Base-by-base conservation (phyloP, 2,329 filamentous ascomycete genomes). In the Fusarium albosuccineum region DNA sequence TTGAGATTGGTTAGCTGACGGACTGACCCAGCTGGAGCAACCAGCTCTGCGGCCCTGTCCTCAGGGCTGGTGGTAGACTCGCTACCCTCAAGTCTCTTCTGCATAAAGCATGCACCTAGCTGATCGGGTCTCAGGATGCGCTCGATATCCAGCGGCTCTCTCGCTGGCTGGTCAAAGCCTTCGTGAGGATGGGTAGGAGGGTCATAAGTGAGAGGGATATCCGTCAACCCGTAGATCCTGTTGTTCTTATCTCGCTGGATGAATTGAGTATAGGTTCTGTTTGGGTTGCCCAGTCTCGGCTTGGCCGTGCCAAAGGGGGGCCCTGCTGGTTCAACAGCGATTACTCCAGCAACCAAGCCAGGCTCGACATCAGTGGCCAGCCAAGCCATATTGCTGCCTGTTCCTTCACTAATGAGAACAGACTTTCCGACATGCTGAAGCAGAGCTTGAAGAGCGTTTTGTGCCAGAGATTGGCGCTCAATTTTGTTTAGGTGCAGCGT, bases 261-360 rank as follows among this genome's bases (percentile, higher is more conserved):
- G 45, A 10, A 70, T 3, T 68, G 55, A 3, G 53, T 70, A 54
- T 71, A 76, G 3, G 37, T 30, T 5, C 68, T 67, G 16, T 60
- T 60, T 1, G 46, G 51, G 16, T 62, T 67, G 9, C 13, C 44
- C 40, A 7, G 36, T 8, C 50, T 63, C 0, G 55, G 36, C 10
- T 54, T 51, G 2, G 68, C 63, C 1, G 53, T 68, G 10, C 76
- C 77, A 66, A 84, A 87, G 0, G 85, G 86, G 1, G 86, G 86
- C 0, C 86, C 86, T 5, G 77, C 72, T 0, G 86, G 86, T 67
- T 89, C 87, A 11, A 89, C 63, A 1, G 81, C 78, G 2, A 89
- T 73, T 17, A 87, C 80, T 1, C 76, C 82, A 17, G 80, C 80
- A 2, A 88, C 82, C 0, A 83, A 74, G 0, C 81, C 66, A 0